Base-by-base conservation (phyloP, 2,329 filamentous ascomycete species). In the Colletotrichum caudatum region DNA sequence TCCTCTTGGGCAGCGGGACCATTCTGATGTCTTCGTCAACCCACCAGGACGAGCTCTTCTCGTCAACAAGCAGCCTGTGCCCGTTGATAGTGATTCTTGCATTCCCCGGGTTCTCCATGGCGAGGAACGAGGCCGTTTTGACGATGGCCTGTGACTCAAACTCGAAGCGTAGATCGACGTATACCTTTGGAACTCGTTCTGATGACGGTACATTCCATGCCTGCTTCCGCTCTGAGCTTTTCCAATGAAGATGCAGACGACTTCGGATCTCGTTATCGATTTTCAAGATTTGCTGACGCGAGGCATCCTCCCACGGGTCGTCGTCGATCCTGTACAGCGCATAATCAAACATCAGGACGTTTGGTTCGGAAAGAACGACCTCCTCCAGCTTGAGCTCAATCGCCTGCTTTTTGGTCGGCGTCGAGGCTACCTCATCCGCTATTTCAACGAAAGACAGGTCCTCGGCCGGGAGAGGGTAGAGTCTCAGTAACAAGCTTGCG, bases 311-410 rank as follows among this genome's bases (percentile, higher is more conserved):
- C 76, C 76, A 78, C 8, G 61, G 53, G 12, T 64, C 69, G 29
- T 72, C 71, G 51, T 75, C 68, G 11, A 79, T 64, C 48, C 75
- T 75, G 68, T 76, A 79, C 16, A 70, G 64, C 2, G 78, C 78
- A 50, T 76, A 78, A 66, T 80, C 78, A 3, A 80, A 74, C 16
- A 80, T 71, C 4, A 80, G 67, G 16, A 79, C 78, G 48, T 80
- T 80, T 0, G 74, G 76, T 58, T 80, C 78, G 0, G 77, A 76
- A 8, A 80, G 71, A 0, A 63, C 35, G 20, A 66, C 73, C 16
- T 65, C 66, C 0, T 68, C 59, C 2, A 75, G 69, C 12, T 60
- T 66, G 1, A 75, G 8, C 3, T 63, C 66, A 0, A 66, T 53
- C 5, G 61, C 3, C 9, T 62, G 18, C 2, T 58, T 12, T 11